Evolutionary conservation across 805 yeast species (phyloP), one percentile per base, ranked within the genome.

Genomic region (Zygotorulaspora florentina): DNA sequence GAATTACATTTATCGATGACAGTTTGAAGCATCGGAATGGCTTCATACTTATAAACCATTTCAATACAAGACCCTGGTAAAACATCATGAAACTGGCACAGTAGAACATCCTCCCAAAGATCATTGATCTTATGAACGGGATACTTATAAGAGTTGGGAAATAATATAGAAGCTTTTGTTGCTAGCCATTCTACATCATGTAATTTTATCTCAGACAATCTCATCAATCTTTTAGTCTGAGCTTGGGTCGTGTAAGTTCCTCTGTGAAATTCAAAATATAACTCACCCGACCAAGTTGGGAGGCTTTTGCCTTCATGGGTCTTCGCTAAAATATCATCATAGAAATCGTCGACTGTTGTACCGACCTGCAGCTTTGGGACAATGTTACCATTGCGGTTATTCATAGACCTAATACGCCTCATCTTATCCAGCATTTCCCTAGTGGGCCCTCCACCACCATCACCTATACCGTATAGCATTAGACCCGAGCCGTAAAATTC

Each of bases 371-470:
- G 87, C 1, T 85, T 76, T 2, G 98, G 98, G 47, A 93, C 75
- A 25, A 63, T 61, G 39, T 76, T 73, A 2, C 91, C 95, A 11
- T 83, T 83, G 4, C 83, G 83, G 59, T 91, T 85, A 16, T 89
- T 77, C 48, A 90, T 65, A 12, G 97, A 97, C 59, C 98, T 77
- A 63, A 91, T 83, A 56, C 98, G 81, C 61, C 98, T 80, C 59
- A 91, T 74, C 63, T 88, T 90, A 62, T 93, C 98, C 52, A 91
- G 59, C 96, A 89, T 90, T 59, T 87, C 96, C 33, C 86, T 85
- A 3, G 87, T 83, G 38, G 99, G 98, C 7, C 99, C 99, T 53
- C 99, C 99, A 51, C 99, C 99, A 57, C 99, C 99, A 64, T 91
- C 99, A 58, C 99, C 99, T 57, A 85, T 83, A 33, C 99, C 99